Evolutionary conservation across 176 grass and related monocot species (phyloP).

Genomic region (Carex cristatella): DNA sequence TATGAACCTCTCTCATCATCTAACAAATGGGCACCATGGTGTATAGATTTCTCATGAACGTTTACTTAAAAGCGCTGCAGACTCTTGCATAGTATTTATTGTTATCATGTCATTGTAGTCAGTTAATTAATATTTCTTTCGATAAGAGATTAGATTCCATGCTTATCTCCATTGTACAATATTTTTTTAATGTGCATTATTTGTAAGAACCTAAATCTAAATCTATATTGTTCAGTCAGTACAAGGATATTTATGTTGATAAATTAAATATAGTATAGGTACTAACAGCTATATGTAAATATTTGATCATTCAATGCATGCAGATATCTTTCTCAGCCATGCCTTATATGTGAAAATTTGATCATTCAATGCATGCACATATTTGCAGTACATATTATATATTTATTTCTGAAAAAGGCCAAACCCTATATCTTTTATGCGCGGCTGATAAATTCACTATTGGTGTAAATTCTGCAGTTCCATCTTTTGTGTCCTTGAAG

Average conservation of each 20-base stretch:
- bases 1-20: neutral
- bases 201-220: neutral
- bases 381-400: neutral
- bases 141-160: neutral
- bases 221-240: neutral
- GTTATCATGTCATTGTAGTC: neutral
- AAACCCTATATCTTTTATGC: neutral
- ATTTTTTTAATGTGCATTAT: neutral
- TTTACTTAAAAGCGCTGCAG: neutral
- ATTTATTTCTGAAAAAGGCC: neutral
- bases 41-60: neutral
- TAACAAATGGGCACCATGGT: neutral
- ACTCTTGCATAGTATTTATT: neutral
- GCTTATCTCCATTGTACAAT: neutral
- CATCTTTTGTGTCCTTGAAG: neutral
- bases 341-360: neutral
- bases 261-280: conserved; percentile 1
- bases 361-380: neutral
- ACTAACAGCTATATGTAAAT: neutral
- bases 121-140: neutral
- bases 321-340: neutral
- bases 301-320: neutral
- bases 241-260: neutral
- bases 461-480: neutral
- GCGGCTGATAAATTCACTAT: neutral